These are phyloP conservation scores for Pseudocercospora fijiensis DNA, from an alignment of 2,329 filamentous ascomycete species.

Conservation along the genomic window DNA sequence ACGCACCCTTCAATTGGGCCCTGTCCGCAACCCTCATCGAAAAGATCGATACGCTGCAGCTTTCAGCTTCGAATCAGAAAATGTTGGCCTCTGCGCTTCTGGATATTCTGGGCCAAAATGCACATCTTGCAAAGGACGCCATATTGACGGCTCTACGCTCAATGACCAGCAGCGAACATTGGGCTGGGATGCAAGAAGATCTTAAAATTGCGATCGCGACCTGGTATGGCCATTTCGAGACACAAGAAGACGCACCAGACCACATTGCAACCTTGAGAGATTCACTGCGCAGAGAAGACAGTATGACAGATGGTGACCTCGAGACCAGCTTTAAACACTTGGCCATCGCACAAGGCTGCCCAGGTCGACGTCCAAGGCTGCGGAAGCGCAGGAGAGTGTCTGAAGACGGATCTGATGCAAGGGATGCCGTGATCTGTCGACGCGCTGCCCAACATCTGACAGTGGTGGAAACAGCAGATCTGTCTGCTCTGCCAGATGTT, in stretches of 20 bases:
- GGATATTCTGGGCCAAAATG: conserved; percentile 11
- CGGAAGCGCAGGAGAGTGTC: conserved; percentile 25
- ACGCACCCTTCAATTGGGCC: conserved; percentile 11
- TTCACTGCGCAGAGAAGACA: conserved; percentile 24
- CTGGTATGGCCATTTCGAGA: conserved; percentile 26
- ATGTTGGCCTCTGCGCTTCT: conserved; percentile 23
- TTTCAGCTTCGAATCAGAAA: conserved; percentile 19
- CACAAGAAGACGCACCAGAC: conserved; percentile 20
- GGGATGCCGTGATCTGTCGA: not conserved
- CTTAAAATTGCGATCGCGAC: conserved; percentile 29
- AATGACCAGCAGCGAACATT: conserved; percentile 18
- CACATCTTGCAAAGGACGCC: conserved; percentile 14
- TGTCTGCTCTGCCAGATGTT: conserved; percentile 21
- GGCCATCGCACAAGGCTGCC: conserved; percentile 11
- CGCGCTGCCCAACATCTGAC: conserved; percentile 19
- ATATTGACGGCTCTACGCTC: conserved; percentile 22
- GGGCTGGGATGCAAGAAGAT: conserved; percentile 28
- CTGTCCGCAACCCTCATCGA: conserved; percentile 21
- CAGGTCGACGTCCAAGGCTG: conserved; percentile 9
- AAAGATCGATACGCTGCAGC: conserved; percentile 6
- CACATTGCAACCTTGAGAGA: conserved; percentile 20
- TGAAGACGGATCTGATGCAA: not conserved
- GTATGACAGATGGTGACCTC: conserved; percentile 31
- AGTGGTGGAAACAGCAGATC: conserved; percentile 23
- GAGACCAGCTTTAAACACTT: conserved; percentile 24